A percentile compares a stretch with the other conserved stretches of the same genome.
Evolutionary conservation across 2,329 filamentous ascomycete species (phyloP).

Genomic region (Hypoxylon sp.): DNA sequence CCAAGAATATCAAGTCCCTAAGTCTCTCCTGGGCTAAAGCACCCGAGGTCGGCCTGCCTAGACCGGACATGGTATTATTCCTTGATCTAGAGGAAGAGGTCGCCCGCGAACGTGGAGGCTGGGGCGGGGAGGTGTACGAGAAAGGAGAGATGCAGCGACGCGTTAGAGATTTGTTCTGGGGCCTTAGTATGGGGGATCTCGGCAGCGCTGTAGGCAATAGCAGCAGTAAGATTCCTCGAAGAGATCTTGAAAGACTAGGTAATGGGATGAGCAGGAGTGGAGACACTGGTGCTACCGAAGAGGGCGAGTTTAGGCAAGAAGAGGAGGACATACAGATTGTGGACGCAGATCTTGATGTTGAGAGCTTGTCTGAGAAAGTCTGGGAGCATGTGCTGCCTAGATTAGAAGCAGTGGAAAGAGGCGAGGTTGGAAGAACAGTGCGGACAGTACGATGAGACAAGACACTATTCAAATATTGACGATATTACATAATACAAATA

Average conservation of each 20-base stretch:
- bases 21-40: constrained; percentile 84
- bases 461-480: background rate
- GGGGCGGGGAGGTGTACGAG: constrained; percentile 91
- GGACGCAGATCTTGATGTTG: constrained; percentile 68
- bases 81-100: constrained; percentile 83
- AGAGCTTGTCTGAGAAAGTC: constrained; percentile 70
- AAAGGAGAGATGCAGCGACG: constrained; percentile 83
- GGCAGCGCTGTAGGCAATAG: constrained; percentile 51
- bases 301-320: constrained; percentile 63
- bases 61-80: constrained; percentile 90
- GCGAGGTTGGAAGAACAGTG: constrained; percentile 63
- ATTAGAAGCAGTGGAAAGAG: constrained; percentile 65
- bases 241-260: constrained; percentile 39
- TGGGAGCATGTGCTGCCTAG: constrained; percentile 67
- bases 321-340: constrained; percentile 69
- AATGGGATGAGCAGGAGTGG: constrained; percentile 40
- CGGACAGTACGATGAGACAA: constrained; percentile 59
- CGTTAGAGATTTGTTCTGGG: constrained; percentile 82
- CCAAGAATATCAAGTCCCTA: constrained; percentile 82
- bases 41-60: constrained; percentile 88
- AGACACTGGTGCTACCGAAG: constrained; percentile 40
- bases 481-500: constrained; percentile 3
- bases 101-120: constrained; percentile 85
- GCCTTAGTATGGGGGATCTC: constrained; percentile 64
- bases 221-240: constrained; percentile 29